Base-by-base conservation (phyloP, 208 protist genomes). In the Crithidia sp. region DNA sequence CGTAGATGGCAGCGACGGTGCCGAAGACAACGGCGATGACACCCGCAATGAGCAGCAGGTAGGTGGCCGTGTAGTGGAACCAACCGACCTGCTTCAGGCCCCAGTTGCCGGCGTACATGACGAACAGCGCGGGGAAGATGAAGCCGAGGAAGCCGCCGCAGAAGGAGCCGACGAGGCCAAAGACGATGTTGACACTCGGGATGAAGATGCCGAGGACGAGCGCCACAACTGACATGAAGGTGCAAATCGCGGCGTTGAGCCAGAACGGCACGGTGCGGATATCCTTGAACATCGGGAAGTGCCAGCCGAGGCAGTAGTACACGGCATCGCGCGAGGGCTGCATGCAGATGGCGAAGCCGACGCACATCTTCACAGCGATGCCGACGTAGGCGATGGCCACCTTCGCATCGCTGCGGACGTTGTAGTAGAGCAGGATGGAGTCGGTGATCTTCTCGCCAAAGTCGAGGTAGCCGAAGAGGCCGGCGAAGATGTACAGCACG, bases 31-130 rank as follows among this genome's bases (percentile, higher is more conserved):
- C 72, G 3, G 83, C 79, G n/a, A 92, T 66, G 17, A 96, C 85
- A 50, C 88, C 91, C 19, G 74, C 73, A 47, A 96, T 84, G 58
- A 94, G 83, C 49, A 96, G 81, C n/a, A 82, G 36, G 68, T 94
- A 94, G 4, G 91, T 96, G n/a, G n/a, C n/a, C n/a, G n/a, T n/a
- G 60, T 86, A 96, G 78, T 94, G 86, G 56, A 90, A 83, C 66
- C 75, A 81, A 53, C 89, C 89, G 28, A 94, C 89, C 47, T 52
- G 67, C 61, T 68, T 71, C 55, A 82, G 75, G 36, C 56, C 73
- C 84, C 84, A 93, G 82, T 84, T 76, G 43, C 86, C 89, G 12
- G 74, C 75, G 74, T 93, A 92, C 92, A 96, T 91, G 63, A 86
- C 74, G 77, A 92, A 95, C n/a, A 93, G 72, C 12, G 91, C 91